Conservation (phyloP, 176 grass and related monocot genomes). For the Ananas comosus region DNA sequence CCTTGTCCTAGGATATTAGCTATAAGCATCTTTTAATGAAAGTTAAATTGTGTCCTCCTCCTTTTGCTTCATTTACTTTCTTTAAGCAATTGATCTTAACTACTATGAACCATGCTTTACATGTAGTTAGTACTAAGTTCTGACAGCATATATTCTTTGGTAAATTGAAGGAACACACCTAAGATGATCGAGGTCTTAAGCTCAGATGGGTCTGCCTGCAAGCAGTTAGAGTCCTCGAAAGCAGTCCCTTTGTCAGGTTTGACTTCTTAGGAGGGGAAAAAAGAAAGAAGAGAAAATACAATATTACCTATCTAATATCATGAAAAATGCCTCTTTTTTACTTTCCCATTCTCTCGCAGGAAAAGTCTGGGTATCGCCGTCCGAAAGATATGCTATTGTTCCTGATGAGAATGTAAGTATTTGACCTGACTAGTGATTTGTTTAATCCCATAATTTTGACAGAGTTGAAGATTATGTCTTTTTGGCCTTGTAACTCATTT, state of each 20-base stretch:
- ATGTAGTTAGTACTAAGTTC: too few relatives aligned
- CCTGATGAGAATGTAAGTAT: conserved; percentile 79
- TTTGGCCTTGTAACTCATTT: conserved; percentile 5
- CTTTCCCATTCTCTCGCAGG: conserved; percentile 25
- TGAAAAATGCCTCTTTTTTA: background rate
- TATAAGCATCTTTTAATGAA: too few relatives aligned
- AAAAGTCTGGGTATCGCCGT: conserved; percentile 89
- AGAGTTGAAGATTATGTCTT: background rate
- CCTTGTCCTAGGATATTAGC: too few relatives aligned
- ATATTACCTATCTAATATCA: background rate
- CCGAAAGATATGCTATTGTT: conserved; percentile 96
- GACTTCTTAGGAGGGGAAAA: background rate
- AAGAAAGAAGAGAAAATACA: background rate
- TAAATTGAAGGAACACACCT: conserved; percentile 65
- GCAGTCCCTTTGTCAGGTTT: conserved; percentile 50
- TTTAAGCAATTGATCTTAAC: too few relatives aligned
- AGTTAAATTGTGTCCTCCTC: too few relatives aligned
- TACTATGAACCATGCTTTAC: too few relatives aligned
- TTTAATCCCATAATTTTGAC: too few relatives aligned
- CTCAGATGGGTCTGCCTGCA: conserved; percentile 57
- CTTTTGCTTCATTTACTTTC: too few relatives aligned
- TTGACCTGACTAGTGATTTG: background rate
- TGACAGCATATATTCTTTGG: conserved; percentile 12
- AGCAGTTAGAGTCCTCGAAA: conserved; percentile 67
- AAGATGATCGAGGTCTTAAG: conserved; percentile 80